Evolutionary conservation across 257 asterid species (phyloP).

Genomic region (Solanum clarkiae): DNA sequence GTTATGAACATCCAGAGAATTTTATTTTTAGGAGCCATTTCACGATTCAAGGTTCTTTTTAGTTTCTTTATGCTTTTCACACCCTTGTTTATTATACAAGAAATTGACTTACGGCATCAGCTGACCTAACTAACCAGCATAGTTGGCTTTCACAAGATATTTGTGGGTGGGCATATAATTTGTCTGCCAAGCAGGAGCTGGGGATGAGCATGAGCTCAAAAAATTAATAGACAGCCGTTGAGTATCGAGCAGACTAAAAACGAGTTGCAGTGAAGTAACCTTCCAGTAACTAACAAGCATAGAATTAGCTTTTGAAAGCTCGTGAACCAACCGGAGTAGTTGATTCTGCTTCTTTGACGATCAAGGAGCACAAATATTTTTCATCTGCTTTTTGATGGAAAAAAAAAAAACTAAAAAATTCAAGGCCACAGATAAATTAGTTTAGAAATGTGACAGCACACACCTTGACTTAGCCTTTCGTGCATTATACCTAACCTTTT

Average conservation of each 20-base stretch:
- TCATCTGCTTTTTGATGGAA: too few species aligned
- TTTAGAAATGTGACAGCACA: neutral
- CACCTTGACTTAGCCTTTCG: too few species aligned
- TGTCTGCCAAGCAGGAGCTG: too few species aligned
- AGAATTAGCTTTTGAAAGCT: neutral
- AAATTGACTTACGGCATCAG: neutral
- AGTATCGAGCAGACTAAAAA: neutral
- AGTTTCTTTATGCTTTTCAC: neutral
- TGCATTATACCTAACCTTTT: too few species aligned
- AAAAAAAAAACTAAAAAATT: too few species aligned
- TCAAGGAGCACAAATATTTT: neutral
- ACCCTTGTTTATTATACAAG: neutral
- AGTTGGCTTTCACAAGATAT: too few species aligned
- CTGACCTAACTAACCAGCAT: neutral
- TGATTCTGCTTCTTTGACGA: neutral
- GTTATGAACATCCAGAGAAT: neutral
- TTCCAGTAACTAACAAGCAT: neutral
- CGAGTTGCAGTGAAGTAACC: neutral
- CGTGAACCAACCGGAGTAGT: neutral
- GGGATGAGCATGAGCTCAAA: too few species aligned
- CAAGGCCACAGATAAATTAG: neutral
- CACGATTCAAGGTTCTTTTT: neutral
- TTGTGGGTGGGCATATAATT: too few species aligned
- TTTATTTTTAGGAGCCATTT: too few species aligned
- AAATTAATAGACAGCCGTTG: too few species aligned